These are phyloP conservation scores for Trypanosoma platydactyli DNA, from an alignment of 208 protist genomes.

Conservation along the genomic window DNA sequence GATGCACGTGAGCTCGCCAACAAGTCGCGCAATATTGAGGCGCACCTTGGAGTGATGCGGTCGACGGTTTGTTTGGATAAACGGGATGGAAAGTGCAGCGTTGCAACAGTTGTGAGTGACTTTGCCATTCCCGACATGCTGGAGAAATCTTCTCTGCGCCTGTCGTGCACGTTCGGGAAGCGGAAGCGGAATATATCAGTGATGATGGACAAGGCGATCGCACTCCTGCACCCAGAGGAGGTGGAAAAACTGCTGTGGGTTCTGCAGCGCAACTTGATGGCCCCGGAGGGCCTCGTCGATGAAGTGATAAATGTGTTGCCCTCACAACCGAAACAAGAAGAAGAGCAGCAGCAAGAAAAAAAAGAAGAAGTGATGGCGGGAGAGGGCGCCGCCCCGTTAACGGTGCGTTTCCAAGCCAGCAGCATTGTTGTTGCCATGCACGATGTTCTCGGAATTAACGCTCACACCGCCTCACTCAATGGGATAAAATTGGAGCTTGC, in stretches of 20 bases:
- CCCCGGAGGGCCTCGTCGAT: slow-evolving; percentile 30
- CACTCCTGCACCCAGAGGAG: slow-evolving; percentile 54
- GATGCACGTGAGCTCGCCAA: slow-evolving; percentile 55
- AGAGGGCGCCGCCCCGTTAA: slow-evolving; percentile 21
- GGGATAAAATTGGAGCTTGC: slow-evolving; percentile 36
- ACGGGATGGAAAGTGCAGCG: slow-evolving; percentile 26
- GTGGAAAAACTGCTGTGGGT: slow-evolving; percentile 64
- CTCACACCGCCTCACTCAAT: slow-evolving; percentile 56
- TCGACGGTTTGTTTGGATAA: slow-evolving; percentile 54
- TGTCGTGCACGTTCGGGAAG: slow-evolving; percentile 37
- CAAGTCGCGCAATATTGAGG: slow-evolving; percentile 53
- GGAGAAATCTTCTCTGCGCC: slow-evolving; percentile 50
- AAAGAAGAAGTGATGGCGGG: slow-evolving; percentile 1
- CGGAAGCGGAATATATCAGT: slow-evolving; percentile 32
- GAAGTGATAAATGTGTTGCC: background rate
- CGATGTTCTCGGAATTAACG: slow-evolving; percentile 59
- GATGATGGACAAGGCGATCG: slow-evolving; percentile 55
- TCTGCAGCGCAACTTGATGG: slow-evolving; percentile 61
- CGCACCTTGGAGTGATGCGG: slow-evolving; percentile 70
- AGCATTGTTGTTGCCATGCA: slow-evolving; percentile 56
- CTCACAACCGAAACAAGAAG: background rate
- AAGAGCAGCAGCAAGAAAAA: slow-evolving; percentile 6
- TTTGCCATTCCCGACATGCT: slow-evolving; percentile 70
- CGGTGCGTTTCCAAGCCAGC: slow-evolving; percentile 48
- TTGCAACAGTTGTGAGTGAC: slow-evolving; percentile 55